Evolutionary conservation across 352 stramenopile species (phyloP).

Genomic region (Pythium plurisporium): DNA sequence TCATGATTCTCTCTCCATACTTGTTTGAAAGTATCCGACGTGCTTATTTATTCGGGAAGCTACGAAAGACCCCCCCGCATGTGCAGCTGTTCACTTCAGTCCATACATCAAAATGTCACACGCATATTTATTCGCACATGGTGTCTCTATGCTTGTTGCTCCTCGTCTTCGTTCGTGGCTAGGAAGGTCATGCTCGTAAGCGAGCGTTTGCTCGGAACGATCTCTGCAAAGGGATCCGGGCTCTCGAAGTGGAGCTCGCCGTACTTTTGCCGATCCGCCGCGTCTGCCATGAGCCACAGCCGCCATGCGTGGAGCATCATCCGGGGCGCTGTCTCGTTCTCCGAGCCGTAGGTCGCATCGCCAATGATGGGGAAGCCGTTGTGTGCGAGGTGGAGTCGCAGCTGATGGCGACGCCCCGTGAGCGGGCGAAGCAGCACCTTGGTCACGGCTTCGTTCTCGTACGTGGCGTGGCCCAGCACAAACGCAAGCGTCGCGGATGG

Average conservation of each 20-base stretch:
- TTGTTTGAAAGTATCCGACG: neutral
- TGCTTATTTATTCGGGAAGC: constrained; percentile 11
- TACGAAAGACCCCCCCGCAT: neutral
- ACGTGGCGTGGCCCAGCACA: constrained; percentile 59
- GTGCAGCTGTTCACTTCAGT: neutral
- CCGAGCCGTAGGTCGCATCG: constrained; percentile 67
- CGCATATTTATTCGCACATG: constrained; percentile 13
- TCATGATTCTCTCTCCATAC: neutral
- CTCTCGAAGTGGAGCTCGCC: constrained; percentile 62
- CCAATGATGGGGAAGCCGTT: constrained; percentile 73
- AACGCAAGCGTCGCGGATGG: constrained; percentile 72
- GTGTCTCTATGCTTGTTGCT: neutral
- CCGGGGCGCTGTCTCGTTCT: constrained; percentile 55
- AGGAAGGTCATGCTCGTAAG: constrained; percentile 71
- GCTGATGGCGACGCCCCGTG: constrained; percentile 77
- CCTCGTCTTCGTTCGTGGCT: no score
- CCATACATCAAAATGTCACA: neutral
- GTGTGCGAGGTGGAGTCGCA: constrained; percentile 75
- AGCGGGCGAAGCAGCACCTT: constrained; percentile 80
- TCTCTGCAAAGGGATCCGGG: constrained; percentile 57
- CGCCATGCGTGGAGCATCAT: constrained; percentile 87
- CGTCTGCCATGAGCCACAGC: constrained; percentile 58
- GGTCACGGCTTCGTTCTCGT: constrained; percentile 57
- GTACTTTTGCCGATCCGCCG: constrained; percentile 40
- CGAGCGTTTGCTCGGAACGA: constrained; percentile 48